Evolutionary conservation across 2,329 filamentous ascomycete species (phyloP), one percentile per base, ranked within the genome.

Genomic region (Dendryphion nanum): DNA sequence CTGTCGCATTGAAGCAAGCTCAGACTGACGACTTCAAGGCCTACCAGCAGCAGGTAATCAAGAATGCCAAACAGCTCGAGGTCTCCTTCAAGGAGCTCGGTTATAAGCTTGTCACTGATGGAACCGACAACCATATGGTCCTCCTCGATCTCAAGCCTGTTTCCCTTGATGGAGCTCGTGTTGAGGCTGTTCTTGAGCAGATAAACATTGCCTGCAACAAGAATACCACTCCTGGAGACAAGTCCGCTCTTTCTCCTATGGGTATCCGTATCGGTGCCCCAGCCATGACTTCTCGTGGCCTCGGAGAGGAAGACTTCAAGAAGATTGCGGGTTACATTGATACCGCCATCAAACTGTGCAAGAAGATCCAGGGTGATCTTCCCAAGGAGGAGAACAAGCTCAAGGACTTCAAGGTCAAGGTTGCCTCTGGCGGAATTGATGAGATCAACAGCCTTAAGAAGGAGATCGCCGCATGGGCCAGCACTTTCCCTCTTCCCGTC

Each of bases 361-460:
- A 89, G 79, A 83, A 90, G 63, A 77, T 95, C 57, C 93, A 97
- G 77, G 76, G 66, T 42, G 74, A 78, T 49, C 81, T 97, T 17
- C 91, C 93, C 68, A 96, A 96, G 82, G 86, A 93, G 71, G 89
- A 88, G 62, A 98, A 97, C 83, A 96, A 94, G 83, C 87, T 95
- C 70, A 97, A 97, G 83, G 93, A 98, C 78, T 97, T 98, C 85
- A 94, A 91, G 79, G 83, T 82, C 66, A 91, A 89, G 80, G 88
- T 95, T 46, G 81, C 86, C 41, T 74, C 77, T 53, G 90, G 89
- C 49, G 79, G 85, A 62, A 77, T 95, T 33, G 71, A 80, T 45
- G 86, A 90, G 76, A 91, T 98, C 72, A 83, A 86, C 67, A 79
- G 78, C 54, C 78, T 95, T 66, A 86, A 83, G 76, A 85, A 89